phyloP scores from a whole-genome alignment of 805 yeast species.

The Candida germanica region DNA sequence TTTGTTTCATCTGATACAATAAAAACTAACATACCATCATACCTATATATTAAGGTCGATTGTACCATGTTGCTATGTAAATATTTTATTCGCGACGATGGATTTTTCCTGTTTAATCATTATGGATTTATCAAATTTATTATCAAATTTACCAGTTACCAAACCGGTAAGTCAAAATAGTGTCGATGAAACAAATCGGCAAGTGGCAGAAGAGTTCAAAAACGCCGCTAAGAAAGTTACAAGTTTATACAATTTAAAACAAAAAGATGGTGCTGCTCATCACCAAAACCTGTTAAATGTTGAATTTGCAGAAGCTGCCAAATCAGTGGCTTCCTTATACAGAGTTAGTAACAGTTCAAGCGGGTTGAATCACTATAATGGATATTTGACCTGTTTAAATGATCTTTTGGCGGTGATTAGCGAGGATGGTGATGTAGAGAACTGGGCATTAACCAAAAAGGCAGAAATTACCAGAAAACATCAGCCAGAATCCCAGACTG shows the following conservation, averaged over 20 bases:
- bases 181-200: conserved; percentile 47
- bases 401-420: conserved; percentile 47
- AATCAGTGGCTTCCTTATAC: conserved; percentile 50
- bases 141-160: conserved; percentile 53
- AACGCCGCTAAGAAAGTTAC: conserved; percentile 72
- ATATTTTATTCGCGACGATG: conserved; percentile 1
- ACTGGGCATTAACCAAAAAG: conserved; percentile 49
- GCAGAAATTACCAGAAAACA: conserved; percentile 33
- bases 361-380: conserved; percentile 47
- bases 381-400: conserved; percentile 60
- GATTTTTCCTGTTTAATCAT: background rate
- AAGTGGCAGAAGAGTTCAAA: conserved; percentile 61
- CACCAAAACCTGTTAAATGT: conserved; percentile 12
- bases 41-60: conserved; percentile 63
- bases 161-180: conserved; percentile 46
- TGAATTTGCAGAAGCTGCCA: conserved; percentile 42
- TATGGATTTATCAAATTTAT: conserved; percentile 67
- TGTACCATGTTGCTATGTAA: conserved; percentile 49
- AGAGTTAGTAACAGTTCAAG: conserved; percentile 55
- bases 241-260: conserved; percentile 32
- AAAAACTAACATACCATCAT: conserved; percentile 47
- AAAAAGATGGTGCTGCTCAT: background rate
- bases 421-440: conserved; percentile 45
- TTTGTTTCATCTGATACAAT: too few relatives aligned
- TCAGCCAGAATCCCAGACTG: background rate